Percentiles rank a stretch among this genome's conserved stretches.
These are phyloP conservation scores for Penicillium fuscoglaucum DNA, from an alignment of 2,329 filamentous ascomycete species.

Conservation along the genomic window DNA sequence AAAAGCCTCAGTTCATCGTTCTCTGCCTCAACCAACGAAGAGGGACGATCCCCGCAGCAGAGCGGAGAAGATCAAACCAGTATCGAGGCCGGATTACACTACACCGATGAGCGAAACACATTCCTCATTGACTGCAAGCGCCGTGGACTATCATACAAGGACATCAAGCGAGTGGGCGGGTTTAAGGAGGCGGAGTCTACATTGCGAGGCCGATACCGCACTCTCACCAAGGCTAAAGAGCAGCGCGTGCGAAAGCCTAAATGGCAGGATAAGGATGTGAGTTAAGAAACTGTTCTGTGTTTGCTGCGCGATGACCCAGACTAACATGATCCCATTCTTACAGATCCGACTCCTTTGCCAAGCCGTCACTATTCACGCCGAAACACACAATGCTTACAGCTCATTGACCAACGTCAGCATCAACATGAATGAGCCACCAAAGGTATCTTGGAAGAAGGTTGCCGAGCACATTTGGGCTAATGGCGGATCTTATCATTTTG, in stretches of 20 bases:
- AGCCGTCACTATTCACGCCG: slow-evolving; percentile 35
- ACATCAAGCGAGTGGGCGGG: slow-evolving; percentile 46
- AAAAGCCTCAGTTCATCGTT: background rate
- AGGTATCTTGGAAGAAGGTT: slow-evolving; percentile 61
- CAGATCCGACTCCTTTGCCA: slow-evolving; percentile 45
- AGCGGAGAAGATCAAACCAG: background rate
- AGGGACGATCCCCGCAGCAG: background rate
- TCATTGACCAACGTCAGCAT: background rate
- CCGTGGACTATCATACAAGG: slow-evolving; percentile 48
- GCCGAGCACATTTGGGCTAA: slow-evolving; percentile 53
- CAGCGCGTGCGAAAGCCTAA: slow-evolving; percentile 48
- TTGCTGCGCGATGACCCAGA: background rate
- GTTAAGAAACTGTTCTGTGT: slow-evolving; percentile 17
- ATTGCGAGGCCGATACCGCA: slow-evolving; percentile 49
- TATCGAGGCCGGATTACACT: slow-evolving; percentile 15
- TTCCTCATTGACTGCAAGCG: slow-evolving; percentile 45
- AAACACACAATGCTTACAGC: background rate
- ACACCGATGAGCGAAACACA: slow-evolving; percentile 35
- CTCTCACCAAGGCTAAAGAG: slow-evolving; percentile 48
- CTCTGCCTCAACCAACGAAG: background rate
- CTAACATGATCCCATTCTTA: background rate
- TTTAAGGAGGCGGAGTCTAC: slow-evolving; percentile 52
- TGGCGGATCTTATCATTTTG: slow-evolving; percentile 60
- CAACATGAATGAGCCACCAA: slow-evolving; percentile 32
- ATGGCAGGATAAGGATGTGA: slow-evolving; percentile 47